Evolutionary conservation across 2,329 filamentous ascomycete species (phyloP).

Genomic region (Claviceps spartinae): DNA sequence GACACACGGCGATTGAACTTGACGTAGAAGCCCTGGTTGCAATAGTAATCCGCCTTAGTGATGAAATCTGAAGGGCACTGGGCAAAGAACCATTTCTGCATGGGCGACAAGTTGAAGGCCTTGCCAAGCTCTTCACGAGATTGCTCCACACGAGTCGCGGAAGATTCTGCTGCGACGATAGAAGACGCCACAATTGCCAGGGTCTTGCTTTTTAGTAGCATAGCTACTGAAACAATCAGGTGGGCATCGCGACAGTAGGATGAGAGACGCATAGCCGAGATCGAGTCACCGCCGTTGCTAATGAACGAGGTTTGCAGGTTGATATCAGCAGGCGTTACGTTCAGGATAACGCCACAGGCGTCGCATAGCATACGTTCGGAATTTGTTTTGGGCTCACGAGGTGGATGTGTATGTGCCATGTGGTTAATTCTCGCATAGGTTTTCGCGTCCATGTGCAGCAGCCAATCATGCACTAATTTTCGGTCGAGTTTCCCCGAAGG

Average conservation of each 20-base stretch:
- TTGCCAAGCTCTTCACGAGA: neutral
- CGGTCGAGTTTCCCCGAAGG: conserved; percentile 9
- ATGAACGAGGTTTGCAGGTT: conserved; percentile 22
- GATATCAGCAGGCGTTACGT: conserved; percentile 17
- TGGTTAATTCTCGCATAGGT: neutral
- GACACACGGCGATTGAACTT: neutral
- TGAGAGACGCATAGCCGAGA: conserved; percentile 27
- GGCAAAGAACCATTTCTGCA: conserved; percentile 5
- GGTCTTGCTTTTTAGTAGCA: neutral
- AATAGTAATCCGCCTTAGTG: neutral
- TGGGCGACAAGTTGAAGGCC: conserved; percentile 5
- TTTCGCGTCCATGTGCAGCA: neutral
- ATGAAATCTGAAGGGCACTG: neutral
- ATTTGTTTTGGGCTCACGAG: neutral
- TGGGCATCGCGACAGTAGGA: conserved; percentile 22
- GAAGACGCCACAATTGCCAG: conserved; percentile 1
- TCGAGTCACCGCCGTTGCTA: conserved; percentile 29
- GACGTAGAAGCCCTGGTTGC: conserved; percentile 3
- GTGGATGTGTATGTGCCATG: neutral
- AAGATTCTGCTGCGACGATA: neutral
- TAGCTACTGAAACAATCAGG: conserved; percentile 17
- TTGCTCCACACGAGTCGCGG: neutral
- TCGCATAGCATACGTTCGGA: conserved; percentile 3
- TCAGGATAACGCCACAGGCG: conserved; percentile 29
- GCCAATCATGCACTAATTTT: conserved; percentile 4